Conservation (phyloP, 1,284 basidiomycete genomes). For the Papiliotrema nemorosa region DNA sequence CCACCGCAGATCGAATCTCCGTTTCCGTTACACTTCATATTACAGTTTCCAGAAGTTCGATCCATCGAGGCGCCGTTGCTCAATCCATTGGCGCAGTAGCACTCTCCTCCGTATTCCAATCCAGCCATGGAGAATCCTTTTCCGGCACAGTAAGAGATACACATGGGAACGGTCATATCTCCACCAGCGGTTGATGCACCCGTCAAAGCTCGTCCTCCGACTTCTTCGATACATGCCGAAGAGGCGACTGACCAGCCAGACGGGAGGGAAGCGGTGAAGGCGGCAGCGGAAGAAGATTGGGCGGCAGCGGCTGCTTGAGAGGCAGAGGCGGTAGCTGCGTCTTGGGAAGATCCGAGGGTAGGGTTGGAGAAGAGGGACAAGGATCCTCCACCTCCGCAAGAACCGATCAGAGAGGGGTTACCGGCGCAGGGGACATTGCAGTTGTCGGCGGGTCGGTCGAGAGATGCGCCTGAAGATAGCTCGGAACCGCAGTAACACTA, state of each 20-base stretch:
- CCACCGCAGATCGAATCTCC: slow-evolving; percentile 37
- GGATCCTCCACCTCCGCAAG: slow-evolving; percentile 30
- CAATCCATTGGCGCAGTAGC: slow-evolving; percentile 32
- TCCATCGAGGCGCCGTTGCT: slow-evolving; percentile 25
- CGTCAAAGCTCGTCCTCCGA: slow-evolving; percentile 28
- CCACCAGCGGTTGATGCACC: slow-evolving; percentile 10
- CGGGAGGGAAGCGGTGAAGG: slow-evolving; percentile 9
- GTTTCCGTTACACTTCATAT: slow-evolving; percentile 29
- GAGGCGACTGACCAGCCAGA: slow-evolving; percentile 14
- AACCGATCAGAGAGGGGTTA: slow-evolving; percentile 21
- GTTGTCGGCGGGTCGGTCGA: slow-evolving; percentile 14
- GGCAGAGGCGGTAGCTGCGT: slow-evolving; percentile 6
- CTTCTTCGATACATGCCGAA: slow-evolving; percentile 31
- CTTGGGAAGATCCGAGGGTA: slow-evolving; percentile 23
- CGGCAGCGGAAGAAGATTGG: slow-evolving; percentile 4
- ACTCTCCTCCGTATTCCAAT: slow-evolving; percentile 35
- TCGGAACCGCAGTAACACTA: slow-evolving; percentile 30
- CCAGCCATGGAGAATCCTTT: slow-evolving; percentile 27
- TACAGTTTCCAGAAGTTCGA: slow-evolving; percentile 15
- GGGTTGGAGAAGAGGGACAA: slow-evolving; percentile 25
- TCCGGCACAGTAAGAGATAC: slow-evolving; percentile 20
- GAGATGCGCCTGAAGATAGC: slow-evolving; percentile 15
- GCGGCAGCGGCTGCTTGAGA: neutral
- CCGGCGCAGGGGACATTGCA: slow-evolving; percentile 34
- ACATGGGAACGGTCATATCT: slow-evolving; percentile 13